Evolutionary conservation across 2,329 filamentous ascomycete species (phyloP).

Genomic region (Colletotrichum sp.): DNA sequence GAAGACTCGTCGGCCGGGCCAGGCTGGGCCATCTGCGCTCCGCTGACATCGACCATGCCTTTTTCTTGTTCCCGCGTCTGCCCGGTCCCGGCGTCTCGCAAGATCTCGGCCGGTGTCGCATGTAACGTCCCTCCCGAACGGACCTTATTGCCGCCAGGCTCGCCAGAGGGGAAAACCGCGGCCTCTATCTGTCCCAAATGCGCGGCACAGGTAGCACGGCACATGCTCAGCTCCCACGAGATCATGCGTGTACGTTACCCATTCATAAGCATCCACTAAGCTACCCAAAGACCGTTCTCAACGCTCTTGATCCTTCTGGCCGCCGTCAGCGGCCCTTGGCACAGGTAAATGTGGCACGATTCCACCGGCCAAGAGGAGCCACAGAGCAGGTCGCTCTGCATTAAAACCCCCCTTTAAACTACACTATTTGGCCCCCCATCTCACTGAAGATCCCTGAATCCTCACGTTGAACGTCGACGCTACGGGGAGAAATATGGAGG

Average conservation of each 20-base stretch:
- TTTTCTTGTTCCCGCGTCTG: neutral
- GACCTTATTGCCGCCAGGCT: neutral
- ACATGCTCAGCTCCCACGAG: neutral
- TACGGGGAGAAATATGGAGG: neutral
- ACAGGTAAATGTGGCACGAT: conserved; percentile 3
- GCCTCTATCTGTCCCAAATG: neutral
- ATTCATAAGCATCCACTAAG: neutral
- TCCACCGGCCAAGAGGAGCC: neutral
- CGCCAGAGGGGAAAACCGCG: neutral
- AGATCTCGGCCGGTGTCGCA: conserved; percentile 5
- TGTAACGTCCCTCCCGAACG: neutral
- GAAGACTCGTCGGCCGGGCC: neutral
- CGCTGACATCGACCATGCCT: neutral
- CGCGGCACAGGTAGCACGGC: neutral
- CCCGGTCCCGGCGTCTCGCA: neutral
- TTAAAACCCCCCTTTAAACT: neutral
- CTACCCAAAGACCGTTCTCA: neutral
- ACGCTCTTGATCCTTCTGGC: neutral
- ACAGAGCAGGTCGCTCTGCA: neutral
- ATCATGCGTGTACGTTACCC: neutral
- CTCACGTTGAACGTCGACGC: neutral
- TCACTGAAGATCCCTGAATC: conserved; percentile 5
- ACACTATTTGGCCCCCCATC: conserved; percentile 4
- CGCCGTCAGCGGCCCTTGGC: neutral
- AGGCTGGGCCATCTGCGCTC: neutral